Conservation (phyloP, 495 filamentous ascomycete genomes). For the Xylaria nigripes region DNA sequence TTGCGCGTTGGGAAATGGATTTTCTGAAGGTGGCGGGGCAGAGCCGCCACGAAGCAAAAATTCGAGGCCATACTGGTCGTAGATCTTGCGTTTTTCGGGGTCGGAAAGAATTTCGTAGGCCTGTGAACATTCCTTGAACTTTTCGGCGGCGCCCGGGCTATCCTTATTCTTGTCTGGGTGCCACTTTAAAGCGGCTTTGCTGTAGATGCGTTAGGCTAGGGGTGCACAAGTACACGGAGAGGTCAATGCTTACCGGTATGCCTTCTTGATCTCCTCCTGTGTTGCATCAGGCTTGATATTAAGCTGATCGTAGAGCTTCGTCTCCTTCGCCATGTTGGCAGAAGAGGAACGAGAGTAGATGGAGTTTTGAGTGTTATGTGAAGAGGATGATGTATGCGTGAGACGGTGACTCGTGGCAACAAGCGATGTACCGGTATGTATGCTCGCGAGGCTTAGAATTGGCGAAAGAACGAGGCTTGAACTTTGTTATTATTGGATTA, state of each 20-base stretch:
- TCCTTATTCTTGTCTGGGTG: constrained; percentile 98
- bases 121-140: constrained; percentile 92
- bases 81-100: constrained; percentile 92
- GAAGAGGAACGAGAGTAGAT: neutral
- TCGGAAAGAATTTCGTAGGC: constrained; percentile 97
- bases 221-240: neutral
- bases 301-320: constrained; percentile 74
- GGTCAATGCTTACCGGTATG: constrained; percentile 59
- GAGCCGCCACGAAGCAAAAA: constrained; percentile 80
- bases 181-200: constrained; percentile 82
- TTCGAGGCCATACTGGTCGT: constrained; percentile 91
- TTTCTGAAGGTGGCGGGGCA: constrained; percentile 54
- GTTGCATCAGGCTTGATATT: constrained; percentile 67
- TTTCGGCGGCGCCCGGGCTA: constrained; percentile 72
- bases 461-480: constrained; percentile 2
- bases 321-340: constrained; percentile 72
- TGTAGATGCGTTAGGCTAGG: constrained; percentile 28
- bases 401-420: neutral
- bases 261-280: constrained; percentile 96
- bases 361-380: neutral
- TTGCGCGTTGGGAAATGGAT: constrained; percentile 39
- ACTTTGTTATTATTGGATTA: too few species aligned
- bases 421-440: neutral
- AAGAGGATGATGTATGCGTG: neutral
- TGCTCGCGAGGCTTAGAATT: neutral